These are phyloP conservation scores for Teunomyces kruisii DNA, from an alignment of 805 yeast species.

Conservation along the genomic window DNA sequence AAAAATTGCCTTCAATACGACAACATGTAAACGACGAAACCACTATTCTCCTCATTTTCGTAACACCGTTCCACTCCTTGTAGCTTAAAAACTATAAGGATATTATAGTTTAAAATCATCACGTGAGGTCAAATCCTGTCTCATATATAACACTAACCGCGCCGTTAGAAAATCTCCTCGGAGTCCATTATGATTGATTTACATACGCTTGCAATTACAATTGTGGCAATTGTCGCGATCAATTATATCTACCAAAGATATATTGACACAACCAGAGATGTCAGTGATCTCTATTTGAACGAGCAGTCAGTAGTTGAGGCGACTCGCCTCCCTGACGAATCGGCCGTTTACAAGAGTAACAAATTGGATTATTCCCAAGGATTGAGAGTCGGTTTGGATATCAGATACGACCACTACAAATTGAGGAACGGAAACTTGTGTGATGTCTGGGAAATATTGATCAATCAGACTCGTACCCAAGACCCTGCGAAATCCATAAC, in stretches of 20 bases:
- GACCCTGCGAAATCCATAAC: constrained; percentile 5
- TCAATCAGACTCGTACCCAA: constrained; percentile 19
- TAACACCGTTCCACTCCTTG: too few relatives aligned
- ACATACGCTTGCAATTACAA: constrained; percentile 14
- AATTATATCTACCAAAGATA: constrained; percentile 21
- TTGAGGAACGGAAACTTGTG: constrained; percentile 72
- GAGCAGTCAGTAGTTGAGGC: constrained; percentile 67
- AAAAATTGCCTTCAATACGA: too few relatives aligned
- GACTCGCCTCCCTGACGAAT: constrained; percentile 64
- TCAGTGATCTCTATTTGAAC: constrained; percentile 54
- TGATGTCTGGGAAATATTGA: constrained; percentile 65
- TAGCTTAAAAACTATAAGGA: too few relatives aligned
- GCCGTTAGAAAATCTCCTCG: background rate
- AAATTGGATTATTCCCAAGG: constrained; percentile 70
- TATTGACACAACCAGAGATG: constrained; percentile 47
- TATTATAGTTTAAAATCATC: too few relatives aligned
- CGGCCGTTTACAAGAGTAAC: constrained; percentile 74
- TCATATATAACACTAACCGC: background rate
- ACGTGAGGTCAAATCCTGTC: background rate
- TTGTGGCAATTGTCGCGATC: constrained; percentile 18
- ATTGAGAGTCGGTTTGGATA: constrained; percentile 64
- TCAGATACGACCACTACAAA: constrained; percentile 60
- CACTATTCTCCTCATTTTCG: too few relatives aligned
- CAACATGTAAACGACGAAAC: too few relatives aligned
- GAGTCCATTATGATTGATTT: background rate